These are phyloP conservation scores for Rhodamnia argentea DNA, from an alignment of 345 rosid species.

Conservation along the genomic window DNA sequence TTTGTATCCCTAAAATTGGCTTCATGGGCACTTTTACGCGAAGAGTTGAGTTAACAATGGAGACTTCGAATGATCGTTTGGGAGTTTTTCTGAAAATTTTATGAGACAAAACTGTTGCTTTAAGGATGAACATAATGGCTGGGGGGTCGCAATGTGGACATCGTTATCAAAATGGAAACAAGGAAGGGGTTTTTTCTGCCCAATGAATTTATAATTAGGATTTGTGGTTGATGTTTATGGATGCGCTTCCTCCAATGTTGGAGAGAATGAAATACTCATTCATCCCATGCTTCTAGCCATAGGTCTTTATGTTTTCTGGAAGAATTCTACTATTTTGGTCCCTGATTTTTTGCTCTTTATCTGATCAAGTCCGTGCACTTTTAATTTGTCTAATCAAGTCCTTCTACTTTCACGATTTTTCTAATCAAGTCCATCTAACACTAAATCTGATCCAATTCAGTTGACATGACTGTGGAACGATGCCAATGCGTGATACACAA, in stretches of 20 bases:
- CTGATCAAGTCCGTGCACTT: not conserved
- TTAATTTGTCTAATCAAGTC: not conserved
- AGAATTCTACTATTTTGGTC: not conserved
- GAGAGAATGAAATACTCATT: not conserved
- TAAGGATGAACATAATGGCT: not conserved
- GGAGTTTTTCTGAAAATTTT: not conserved
- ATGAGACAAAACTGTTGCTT: not conserved
- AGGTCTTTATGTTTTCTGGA: not conserved
- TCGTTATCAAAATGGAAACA: not conserved
- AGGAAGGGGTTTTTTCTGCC: not conserved
- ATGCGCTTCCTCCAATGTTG: not conserved
- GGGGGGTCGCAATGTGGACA: no score
- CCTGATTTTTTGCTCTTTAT: not conserved
- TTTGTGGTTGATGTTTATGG: not conserved
- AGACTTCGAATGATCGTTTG: not conserved
- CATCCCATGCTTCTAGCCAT: not conserved
- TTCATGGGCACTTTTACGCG: not conserved
- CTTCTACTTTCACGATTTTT: not conserved
- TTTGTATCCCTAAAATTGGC: not conserved
- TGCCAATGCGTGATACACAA: not conserved
- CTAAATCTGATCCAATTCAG: not conserved
- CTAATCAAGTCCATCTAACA: not conserved
- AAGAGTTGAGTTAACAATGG: not conserved
- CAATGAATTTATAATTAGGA: not conserved
- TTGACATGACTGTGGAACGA: not conserved